Percentiles rank a stretch among this genome's conserved stretches.
phyloP scores from a whole-genome alignment of 495 filamentous ascomycete species.

The Paragyromitra xinjiangensis region DNA sequence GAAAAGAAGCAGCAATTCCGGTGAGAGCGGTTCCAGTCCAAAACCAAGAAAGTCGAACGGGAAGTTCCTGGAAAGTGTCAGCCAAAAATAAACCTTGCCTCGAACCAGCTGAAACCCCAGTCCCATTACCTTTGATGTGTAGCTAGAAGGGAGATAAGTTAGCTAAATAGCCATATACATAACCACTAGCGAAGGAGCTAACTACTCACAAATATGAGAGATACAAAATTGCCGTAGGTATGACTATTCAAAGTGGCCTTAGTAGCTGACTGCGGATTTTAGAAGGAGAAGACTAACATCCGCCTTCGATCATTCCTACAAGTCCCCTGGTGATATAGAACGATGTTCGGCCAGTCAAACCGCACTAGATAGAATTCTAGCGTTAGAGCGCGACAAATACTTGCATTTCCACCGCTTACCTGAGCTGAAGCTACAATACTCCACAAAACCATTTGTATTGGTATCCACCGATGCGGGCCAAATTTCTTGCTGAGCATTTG shows the following conservation, averaged over 20 bases:
- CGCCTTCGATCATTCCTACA: conserved; percentile 77
- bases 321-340: conserved; percentile 73
- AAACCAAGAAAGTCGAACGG: conserved; percentile 71
- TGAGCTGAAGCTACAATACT: conserved; percentile 68
- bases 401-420: conserved; percentile 4
- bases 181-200: conserved; percentile 57
- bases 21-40: conserved; percentile 76
- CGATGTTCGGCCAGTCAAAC: conserved; percentile 61
- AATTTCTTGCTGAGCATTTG: conserved; percentile 76
- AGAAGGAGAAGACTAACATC: conserved; percentile 34
- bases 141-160: conserved; percentile 11
- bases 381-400: neutral
- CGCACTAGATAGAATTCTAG: conserved; percentile 21
- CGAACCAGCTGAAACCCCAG: neutral
- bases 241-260: conserved; percentile 53
- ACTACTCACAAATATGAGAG: conserved; percentile 80
- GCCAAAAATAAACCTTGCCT: neutral
- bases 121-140: conserved; percentile 43
- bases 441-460: conserved; percentile 81
- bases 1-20: conserved; percentile 71
- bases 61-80: conserved; percentile 59
- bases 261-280: conserved; percentile 49
- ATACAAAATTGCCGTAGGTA: conserved; percentile 67
- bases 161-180: conserved; percentile 57
- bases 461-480: conserved; percentile 87